Base-by-base conservation (phyloP, 371 early-diverging fungal species). In the Circinella minor region DNA sequence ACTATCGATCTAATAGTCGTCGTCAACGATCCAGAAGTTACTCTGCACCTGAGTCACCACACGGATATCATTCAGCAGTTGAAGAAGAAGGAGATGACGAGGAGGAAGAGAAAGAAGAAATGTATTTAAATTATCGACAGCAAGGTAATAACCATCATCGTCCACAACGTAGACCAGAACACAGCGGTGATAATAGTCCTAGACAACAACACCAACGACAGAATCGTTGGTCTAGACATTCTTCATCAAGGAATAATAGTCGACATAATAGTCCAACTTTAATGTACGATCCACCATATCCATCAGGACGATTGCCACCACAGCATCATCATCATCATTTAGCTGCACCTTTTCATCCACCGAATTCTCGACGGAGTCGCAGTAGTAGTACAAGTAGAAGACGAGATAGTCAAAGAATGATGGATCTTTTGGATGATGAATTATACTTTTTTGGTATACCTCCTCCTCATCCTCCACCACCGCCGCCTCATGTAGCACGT, bases 11-110 rank as follows among this genome's bases (percentile, higher is more conserved):
- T 15, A 47, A 47, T 47, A 27, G 27, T 27, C 27, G 27, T 6
- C 62, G 62, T 17, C 62, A 34, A 62, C 38, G 62, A 18, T 62
- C 62, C 39, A 62, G 39, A 62, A 62, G 62, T 20, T 62, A 43
- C n/a, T 62, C 62, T 4, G 62, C 62, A 18, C 62, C 62, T 11
- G 43, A 62, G 18, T 49, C 65, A 36, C 65, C 65, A 34, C 65
- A 36, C 8, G 51, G 38, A 9, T 65, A 54, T 18, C 65, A 48
- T 55, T 51, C 51, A 54, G 65, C 65, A n/a, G n/a, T 62, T 8
- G 62, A 62, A 47, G 63, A 63, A 20, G 47, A 47, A 13, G 47
- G n/a, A 18, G 18, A 63, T 47, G 47, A 63, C 6, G 18, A 43
- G 43, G 18, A 39, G 1, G 43, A 43, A 43, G 43, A 43, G 11